Percentiles rank a stretch among this genome's conserved stretches.
These are phyloP conservation scores for Plantago lanceolata DNA, from an alignment of 305 asterid species.

Conservation along the genomic window DNA sequence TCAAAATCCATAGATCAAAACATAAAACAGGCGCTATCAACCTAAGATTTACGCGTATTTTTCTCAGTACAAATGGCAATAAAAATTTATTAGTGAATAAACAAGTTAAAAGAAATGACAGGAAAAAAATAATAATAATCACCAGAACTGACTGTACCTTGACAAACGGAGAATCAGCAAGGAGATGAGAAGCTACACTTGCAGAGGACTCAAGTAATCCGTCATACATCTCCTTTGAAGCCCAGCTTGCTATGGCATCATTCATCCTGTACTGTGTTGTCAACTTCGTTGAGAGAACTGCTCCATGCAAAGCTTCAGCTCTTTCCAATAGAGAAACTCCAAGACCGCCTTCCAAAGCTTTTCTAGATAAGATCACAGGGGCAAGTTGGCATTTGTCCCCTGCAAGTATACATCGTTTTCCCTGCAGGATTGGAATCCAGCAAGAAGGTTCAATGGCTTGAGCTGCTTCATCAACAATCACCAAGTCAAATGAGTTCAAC, in stretches of 20 bases:
- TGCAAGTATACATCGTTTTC: constrained; percentile 90
- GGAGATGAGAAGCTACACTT: constrained; percentile 75
- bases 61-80: no score
- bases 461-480: constrained; percentile 87
- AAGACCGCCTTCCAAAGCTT: constrained; percentile 89
- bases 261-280: constrained; percentile 83
- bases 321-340: constrained; percentile 82
- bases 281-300: constrained; percentile 61
- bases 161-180: constrained; percentile 85
- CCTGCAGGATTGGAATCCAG: constrained; percentile 92
- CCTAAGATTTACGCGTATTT: no score
- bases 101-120: constrained; percentile 6
- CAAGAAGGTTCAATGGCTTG: constrained; percentile 98
- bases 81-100: background rate
- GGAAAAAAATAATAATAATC: background rate
- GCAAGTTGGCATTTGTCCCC: constrained; percentile 96
- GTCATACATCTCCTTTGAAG: constrained; percentile 93
- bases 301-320: constrained; percentile 66
- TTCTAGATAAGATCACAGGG: constrained; percentile 88
- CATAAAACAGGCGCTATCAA: no score
- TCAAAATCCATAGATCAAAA: background rate
- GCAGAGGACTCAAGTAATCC: constrained; percentile 70
- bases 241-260: constrained; percentile 94
- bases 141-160: constrained; percentile 44
- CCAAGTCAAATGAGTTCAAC: constrained; percentile 74